These are phyloP conservation scores for Sisymbrium altissimum DNA, from an alignment of 345 rosid species.

Conservation along the genomic window DNA sequence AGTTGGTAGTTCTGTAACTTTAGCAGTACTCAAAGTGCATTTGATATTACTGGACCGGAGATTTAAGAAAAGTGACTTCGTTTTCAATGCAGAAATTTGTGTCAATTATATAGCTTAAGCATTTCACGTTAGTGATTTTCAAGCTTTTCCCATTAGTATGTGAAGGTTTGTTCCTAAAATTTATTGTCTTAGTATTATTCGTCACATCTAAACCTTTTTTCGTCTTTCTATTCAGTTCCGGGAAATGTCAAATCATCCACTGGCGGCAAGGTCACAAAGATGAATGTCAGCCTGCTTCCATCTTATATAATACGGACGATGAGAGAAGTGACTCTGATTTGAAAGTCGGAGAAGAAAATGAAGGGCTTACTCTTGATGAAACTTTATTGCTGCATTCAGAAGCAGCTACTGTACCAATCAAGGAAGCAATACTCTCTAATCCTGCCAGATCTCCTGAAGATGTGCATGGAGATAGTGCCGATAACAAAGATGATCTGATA, in stretches of 20 bases:
- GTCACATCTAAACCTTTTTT: conserved; percentile 21
- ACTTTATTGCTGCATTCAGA: conserved; percentile 30
- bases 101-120: conserved; percentile 10
- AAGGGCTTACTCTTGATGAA: conserved; percentile 28
- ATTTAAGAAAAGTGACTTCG: not conserved
- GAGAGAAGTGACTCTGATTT: conserved; percentile 37
- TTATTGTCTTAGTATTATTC: not conserved
- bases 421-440: conserved; percentile 31
- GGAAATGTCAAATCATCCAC: conserved; percentile 83
- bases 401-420: conserved; percentile 33
- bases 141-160: not conserved
- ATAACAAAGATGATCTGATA: conserved; percentile 40
- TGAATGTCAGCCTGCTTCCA: conserved; percentile 61
- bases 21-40: conserved; percentile 15
- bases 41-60: not conserved
- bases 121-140: not conserved
- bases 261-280: conserved; percentile 98
- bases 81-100: not conserved
- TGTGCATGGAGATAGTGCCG: conserved; percentile 35
- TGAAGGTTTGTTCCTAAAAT: not conserved
- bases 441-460: conserved; percentile 37
- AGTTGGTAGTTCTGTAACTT: not conserved
- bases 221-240: conserved; percentile 47
- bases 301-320: conserved; percentile 30
- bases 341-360: conserved; percentile 34